Evolutionary conservation across 2,329 filamentous ascomycete genomes (phyloP).

Genomic region (Ophiostoma sp.): DNA sequence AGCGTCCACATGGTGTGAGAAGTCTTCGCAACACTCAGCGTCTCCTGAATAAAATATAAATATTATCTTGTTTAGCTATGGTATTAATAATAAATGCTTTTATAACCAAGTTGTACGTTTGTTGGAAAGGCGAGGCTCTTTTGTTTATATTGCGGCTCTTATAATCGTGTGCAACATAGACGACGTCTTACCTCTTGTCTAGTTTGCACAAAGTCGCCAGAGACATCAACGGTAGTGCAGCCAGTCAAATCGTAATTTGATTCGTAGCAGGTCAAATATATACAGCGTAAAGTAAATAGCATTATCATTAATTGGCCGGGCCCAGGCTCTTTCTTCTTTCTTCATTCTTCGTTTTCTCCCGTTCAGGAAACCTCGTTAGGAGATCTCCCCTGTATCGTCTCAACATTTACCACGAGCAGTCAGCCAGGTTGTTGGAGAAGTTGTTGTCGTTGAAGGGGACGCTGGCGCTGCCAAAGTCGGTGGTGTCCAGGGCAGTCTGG

Average conservation of each 20-base stretch:
- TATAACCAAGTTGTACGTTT: too few species aligned
- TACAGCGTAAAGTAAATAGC: background rate
- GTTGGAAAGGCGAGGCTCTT: too few species aligned
- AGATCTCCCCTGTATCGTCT: background rate
- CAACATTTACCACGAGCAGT: background rate
- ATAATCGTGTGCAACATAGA: too few species aligned
- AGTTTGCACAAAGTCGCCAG: background rate
- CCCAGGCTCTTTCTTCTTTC: background rate
- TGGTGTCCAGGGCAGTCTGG: constrained; percentile 35
- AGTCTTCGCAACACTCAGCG: too few species aligned
- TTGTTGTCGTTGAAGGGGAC: constrained; percentile 37
- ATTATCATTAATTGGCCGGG: constrained; percentile 5
- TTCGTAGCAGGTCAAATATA: background rate
- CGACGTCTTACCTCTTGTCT: too few species aligned
- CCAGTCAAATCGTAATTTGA: background rate
- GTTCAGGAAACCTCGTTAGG: background rate
- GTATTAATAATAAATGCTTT: too few species aligned
- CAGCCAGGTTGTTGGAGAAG: constrained; percentile 27
- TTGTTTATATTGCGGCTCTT: too few species aligned
- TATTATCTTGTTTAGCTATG: too few species aligned
- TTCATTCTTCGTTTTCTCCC: background rate
- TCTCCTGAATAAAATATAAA: too few species aligned
- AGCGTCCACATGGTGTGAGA: too few species aligned
- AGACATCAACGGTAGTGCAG: background rate
- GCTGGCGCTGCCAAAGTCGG: constrained; percentile 40